Conservation (phyloP, 768 basidiomycete genomes). For the Mycena venus region DNA sequence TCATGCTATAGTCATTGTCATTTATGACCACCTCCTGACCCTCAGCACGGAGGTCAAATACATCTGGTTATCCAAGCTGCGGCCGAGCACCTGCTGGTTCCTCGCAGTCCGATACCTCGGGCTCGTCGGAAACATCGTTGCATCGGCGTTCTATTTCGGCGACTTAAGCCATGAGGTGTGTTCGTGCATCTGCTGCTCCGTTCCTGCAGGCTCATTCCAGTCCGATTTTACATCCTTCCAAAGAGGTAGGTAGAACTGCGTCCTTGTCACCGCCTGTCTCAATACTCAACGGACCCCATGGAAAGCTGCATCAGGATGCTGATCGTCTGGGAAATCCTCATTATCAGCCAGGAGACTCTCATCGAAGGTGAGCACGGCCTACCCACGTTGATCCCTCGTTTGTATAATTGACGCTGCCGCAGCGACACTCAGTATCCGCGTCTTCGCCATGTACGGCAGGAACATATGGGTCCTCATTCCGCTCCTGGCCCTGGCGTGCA, state of each 20-base stretch:
- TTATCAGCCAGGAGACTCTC: slow-evolving; percentile 18
- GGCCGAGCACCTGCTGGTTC: slow-evolving; percentile 25
- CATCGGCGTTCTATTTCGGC: slow-evolving; percentile 14
- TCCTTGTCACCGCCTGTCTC: slow-evolving; percentile 9
- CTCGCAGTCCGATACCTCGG: slow-evolving; percentile 20
- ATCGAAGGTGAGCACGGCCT: slow-evolving; percentile 18
- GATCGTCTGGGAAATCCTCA: slow-evolving; percentile 10
- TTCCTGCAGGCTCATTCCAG: slow-evolving; percentile 9
- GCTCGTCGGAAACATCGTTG: slow-evolving; percentile 15
- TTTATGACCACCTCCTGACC: slow-evolving; percentile 24
- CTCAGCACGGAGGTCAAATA: slow-evolving; percentile 18
- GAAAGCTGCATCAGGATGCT: slow-evolving; percentile 21
- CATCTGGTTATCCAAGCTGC: slow-evolving; percentile 23
- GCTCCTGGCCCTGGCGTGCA: slow-evolving; percentile 14
- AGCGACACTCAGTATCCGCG: slow-evolving; percentile 19
- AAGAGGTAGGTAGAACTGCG: slow-evolving; percentile 16
- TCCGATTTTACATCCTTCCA: slow-evolving; percentile 22
- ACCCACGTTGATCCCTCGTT: slow-evolving; percentile 10
- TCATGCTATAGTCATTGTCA: slow-evolving; percentile 18
- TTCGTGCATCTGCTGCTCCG: slow-evolving; percentile 15
- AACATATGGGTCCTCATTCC: slow-evolving; percentile 16
- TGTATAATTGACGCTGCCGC: slow-evolving; percentile 3
- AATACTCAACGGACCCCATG: slow-evolving; percentile 16
- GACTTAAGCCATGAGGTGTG: slow-evolving; percentile 24
- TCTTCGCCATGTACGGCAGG: slow-evolving; percentile 21